Conservation (phyloP, 2,329 filamentous ascomycete species). For the Talaromyces sp. region DNA sequence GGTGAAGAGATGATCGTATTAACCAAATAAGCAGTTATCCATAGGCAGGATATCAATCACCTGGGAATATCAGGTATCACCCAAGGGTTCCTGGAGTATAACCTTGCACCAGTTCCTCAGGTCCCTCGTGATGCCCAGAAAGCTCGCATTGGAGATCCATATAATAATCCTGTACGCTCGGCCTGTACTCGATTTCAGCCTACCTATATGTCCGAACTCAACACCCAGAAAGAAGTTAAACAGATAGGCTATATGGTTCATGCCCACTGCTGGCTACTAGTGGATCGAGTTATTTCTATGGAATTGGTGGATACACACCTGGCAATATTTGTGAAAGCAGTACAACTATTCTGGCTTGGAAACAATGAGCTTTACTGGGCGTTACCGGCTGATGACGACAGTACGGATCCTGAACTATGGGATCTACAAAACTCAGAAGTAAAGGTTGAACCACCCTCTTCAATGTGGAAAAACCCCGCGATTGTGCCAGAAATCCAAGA, state of each 20-base stretch:
- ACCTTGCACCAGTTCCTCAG: not conserved
- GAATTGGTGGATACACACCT: slow-evolving; percentile 9
- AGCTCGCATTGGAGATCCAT: not conserved
- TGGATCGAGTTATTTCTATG: slow-evolving; percentile 13
- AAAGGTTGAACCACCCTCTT: not conserved
- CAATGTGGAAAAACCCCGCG: slow-evolving; percentile 1
- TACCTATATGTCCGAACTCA: slow-evolving; percentile 3
- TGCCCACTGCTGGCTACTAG: slow-evolving; percentile 15
- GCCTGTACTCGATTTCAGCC: not conserved
- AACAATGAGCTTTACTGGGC: not conserved
- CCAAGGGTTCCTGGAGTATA: not conserved
- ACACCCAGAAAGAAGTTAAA: slow-evolving; percentile 13
- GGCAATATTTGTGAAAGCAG: slow-evolving; percentile 2
- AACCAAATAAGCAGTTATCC: slow-evolving; percentile 1
- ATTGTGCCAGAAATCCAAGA: slow-evolving; percentile 3
- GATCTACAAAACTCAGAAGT: too few species aligned
- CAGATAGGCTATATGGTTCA: slow-evolving; percentile 14
- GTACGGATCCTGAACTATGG: too few species aligned
- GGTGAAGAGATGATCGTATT: not conserved
- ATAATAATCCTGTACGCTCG: not conserved
- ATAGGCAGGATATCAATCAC: slow-evolving; percentile 4
- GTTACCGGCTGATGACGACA: not conserved
- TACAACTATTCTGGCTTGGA: slow-evolving; percentile 9
- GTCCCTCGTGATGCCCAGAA: slow-evolving; percentile 1
- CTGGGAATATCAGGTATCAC: slow-evolving; percentile 7